Conservation (phyloP, 192 early-diverging fungal species). For the Rhizophagus sp. region DNA sequence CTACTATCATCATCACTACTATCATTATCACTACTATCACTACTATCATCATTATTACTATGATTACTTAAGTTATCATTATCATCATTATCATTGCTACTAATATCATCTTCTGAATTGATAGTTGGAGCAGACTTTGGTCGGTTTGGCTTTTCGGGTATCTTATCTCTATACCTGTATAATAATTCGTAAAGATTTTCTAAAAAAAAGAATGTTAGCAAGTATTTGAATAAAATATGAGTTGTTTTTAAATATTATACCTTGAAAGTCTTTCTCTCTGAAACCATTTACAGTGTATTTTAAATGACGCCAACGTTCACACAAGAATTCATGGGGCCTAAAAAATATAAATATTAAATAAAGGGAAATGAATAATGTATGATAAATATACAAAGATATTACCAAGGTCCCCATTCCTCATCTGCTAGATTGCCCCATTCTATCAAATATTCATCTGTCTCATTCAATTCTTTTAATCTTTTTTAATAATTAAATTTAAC, state of each 20-base stretch:
- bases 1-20: too few relatives aligned
- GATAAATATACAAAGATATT: background rate
- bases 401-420: slow-evolving; percentile 12
- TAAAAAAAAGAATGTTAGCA: background rate
- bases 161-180: background rate
- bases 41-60: background rate
- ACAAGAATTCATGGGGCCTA: background rate
- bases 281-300: slow-evolving; percentile 15
- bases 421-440: background rate
- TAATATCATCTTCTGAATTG: background rate
- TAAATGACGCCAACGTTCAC: slow-evolving; percentile 3
- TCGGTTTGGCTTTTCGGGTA: background rate
- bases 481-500: background rate
- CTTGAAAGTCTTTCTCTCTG: background rate
- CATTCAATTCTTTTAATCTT: background rate
- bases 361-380: background rate
- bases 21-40: too few relatives aligned
- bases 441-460: background rate
- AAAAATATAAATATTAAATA: background rate
- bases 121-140: background rate
- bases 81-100: background rate
- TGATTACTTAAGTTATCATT: background rate
- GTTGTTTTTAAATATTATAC: background rate
- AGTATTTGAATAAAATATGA: background rate
- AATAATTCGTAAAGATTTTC: background rate